phyloP scores from a whole-genome alignment of 2,329 filamentous ascomycete genomes.

The Orbilia ellipsospora region DNA sequence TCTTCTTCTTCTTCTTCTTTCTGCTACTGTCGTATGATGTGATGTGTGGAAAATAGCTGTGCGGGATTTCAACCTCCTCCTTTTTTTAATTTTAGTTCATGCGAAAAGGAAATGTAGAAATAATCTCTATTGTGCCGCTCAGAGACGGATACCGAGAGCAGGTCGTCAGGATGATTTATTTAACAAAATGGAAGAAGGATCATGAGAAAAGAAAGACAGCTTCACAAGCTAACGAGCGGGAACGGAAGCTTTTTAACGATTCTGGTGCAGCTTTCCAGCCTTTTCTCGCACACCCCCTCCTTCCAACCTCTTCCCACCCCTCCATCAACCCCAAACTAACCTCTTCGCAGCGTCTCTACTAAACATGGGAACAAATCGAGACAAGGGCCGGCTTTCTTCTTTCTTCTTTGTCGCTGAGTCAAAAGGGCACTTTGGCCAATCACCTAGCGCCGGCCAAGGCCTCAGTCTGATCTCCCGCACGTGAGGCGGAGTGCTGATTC shows the following conservation, averaged over 20 bases:
- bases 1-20: too few relatives aligned
- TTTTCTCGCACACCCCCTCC: slow-evolving; percentile 33
- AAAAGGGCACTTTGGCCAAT: slow-evolving; percentile 45
- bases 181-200: slow-evolving; percentile 38
- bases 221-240: slow-evolving; percentile 10
- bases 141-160: slow-evolving; percentile 13
- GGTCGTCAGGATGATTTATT: slow-evolving; percentile 4
- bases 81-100: not conserved
- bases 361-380: not conserved
- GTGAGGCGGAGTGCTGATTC: slow-evolving; percentile 55
- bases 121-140: slow-evolving; percentile 11
- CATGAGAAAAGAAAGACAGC: slow-evolving; percentile 20
- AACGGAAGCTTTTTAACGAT: slow-evolving; percentile 38
- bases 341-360: not conserved
- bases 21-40: too few relatives aligned
- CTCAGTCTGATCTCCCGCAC: slow-evolving; percentile 47
- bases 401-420: slow-evolving; percentile 38
- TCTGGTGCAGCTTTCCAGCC: slow-evolving; percentile 19
- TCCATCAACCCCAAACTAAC: not conserved
- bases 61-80: slow-evolving; percentile 15
- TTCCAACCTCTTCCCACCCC: slow-evolving; percentile 9
- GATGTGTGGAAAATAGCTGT: not conserved
- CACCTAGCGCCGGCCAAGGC: slow-evolving; percentile 7
- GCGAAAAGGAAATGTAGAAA: not conserved
- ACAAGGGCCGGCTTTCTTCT: not conserved